Evolutionary conservation across 176 grass and related monocot species (phyloP).

Genomic region (Musa troglodytarum): DNA sequence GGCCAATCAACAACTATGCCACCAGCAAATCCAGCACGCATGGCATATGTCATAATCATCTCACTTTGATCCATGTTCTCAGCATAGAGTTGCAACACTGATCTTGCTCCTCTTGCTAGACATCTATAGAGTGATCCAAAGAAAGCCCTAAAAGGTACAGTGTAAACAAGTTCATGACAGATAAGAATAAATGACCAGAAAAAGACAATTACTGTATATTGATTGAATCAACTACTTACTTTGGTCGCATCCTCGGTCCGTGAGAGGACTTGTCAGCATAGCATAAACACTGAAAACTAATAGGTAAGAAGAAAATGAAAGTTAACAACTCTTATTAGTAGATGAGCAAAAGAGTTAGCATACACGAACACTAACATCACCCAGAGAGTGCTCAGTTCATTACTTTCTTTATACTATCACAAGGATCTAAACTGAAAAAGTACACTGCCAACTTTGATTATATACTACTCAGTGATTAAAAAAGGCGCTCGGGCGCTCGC

Average conservation of each 20-base stretch:
- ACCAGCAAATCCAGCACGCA: conserved; percentile 93
- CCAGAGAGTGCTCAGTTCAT: too few relatives aligned
- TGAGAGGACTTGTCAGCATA: conserved; percentile 92
- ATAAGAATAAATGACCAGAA: not conserved
- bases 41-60: conserved; percentile 88
- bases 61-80: conserved; percentile 92
- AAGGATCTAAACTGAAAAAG: too few relatives aligned
- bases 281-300: conserved; percentile 74
- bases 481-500: too few relatives aligned
- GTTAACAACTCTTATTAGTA: too few relatives aligned
- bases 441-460: too few relatives aligned
- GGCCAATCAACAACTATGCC: conserved; percentile 91
- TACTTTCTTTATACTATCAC: too few relatives aligned
- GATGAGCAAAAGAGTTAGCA: too few relatives aligned
- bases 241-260: conserved; percentile 78
- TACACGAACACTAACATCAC: too few relatives aligned
- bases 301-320: not conserved
- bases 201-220: not conserved
- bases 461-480: too few relatives aligned
- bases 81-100: conserved; percentile 87
- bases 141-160: conserved; percentile 62
- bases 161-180: not conserved
- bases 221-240: conserved; percentile 32
- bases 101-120: conserved; percentile 81
- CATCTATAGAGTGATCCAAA: conserved; percentile 96